Evolutionary conservation across 176 grass and related monocot genomes (phyloP).

Genomic region (Ampelocalamus luodianensis): DNA sequence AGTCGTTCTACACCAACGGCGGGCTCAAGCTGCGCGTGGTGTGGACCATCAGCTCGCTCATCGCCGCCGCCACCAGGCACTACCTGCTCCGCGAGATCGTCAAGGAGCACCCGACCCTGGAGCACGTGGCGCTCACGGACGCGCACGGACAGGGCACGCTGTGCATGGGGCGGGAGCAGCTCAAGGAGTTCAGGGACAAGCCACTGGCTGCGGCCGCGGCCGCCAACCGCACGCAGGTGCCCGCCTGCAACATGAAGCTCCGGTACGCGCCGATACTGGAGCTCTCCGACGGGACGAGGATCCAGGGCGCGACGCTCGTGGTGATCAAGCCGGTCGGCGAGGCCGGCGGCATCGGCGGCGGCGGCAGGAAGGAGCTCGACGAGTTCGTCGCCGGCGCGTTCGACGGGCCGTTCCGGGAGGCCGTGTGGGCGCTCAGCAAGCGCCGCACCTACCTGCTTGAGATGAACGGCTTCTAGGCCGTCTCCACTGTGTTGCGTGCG

Average conservation of each 20-base stretch:
- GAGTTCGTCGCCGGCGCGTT: slow-evolving; percentile 59
- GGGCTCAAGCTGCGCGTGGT: slow-evolving; percentile 77
- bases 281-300: slow-evolving; percentile 65
- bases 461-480: slow-evolving; percentile 81
- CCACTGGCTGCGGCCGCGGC: slow-evolving; percentile 57
- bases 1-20: slow-evolving; percentile 83
- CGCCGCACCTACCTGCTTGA: slow-evolving; percentile 78
- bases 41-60: slow-evolving; percentile 82
- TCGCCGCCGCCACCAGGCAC: slow-evolving; percentile 77
- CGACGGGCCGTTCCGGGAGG: slow-evolving; percentile 66
- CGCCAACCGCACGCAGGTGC: slow-evolving; percentile 72
- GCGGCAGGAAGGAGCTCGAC: slow-evolving; percentile 66
- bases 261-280: slow-evolving; percentile 73
- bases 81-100: slow-evolving; percentile 82
- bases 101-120: slow-evolving; percentile 79
- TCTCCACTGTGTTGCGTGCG: neutral
- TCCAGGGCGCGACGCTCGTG: slow-evolving; percentile 79
- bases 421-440: slow-evolving; percentile 63
- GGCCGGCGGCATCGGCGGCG: slow-evolving; percentile 39
- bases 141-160: slow-evolving; percentile 72
- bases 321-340: slow-evolving; percentile 79
- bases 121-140: slow-evolving; percentile 66
- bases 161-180: slow-evolving; percentile 59
- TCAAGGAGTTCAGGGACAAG: slow-evolving; percentile 74
- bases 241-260: slow-evolving; percentile 86